Percentiles rank a stretch among this genome's conserved stretches.
Conservation (phyloP, 2,329 filamentous ascomycete genomes). For the Sarocladium strictum region DNA sequence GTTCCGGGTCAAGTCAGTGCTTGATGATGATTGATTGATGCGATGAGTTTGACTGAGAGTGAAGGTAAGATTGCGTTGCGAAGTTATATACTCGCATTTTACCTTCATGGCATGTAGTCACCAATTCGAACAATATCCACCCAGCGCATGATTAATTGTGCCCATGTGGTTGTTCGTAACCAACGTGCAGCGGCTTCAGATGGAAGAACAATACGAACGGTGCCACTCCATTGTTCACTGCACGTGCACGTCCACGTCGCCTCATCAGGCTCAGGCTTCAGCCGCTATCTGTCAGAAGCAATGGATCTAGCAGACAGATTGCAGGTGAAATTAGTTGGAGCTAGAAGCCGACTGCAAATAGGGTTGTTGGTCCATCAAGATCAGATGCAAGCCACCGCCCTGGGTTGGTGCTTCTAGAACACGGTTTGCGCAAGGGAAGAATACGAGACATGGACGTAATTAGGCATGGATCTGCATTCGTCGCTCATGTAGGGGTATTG, state of each 20-base stretch:
- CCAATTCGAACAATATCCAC: too few species aligned
- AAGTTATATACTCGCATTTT: too few species aligned
- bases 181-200: background rate
- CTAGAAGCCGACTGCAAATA: background rate
- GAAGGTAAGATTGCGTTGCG: too few species aligned
- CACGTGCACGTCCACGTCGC: background rate
- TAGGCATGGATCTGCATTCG: background rate
- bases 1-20: too few species aligned
- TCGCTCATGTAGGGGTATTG: too few species aligned
- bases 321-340: background rate
- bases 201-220: conserved; percentile 6
- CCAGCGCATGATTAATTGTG: background rate
- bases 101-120: too few species aligned
- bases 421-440: background rate
- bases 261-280: too few species aligned
- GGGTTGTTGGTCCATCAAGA: background rate
- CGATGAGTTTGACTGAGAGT: too few species aligned
- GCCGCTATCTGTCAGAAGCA: too few species aligned
- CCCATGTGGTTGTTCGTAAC: background rate
- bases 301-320: too few species aligned
- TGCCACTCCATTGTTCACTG: background rate
- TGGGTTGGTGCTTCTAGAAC: background rate
- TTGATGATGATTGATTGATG: too few species aligned
- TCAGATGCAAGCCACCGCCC: background rate
- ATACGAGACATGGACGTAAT: background rate